A percentile compares a stretch with the other conserved stretches of the same genome.
These are phyloP conservation scores for Penicillium sp. DNA, from an alignment of 2,329 filamentous ascomycete genomes.

Conservation along the genomic window DNA sequence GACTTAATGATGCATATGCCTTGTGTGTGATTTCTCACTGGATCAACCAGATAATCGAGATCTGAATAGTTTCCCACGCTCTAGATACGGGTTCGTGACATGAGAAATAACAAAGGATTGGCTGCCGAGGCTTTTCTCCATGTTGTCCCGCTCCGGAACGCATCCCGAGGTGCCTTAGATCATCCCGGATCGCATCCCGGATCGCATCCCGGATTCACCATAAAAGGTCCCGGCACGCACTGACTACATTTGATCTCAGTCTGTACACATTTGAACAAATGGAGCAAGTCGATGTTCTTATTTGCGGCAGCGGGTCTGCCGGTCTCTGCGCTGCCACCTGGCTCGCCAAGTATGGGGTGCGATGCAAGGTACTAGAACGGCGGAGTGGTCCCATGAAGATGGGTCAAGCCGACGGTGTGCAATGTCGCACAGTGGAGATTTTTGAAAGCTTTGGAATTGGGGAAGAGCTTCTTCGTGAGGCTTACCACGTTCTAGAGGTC, in stretches of 20 bases:
- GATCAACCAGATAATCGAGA: background rate
- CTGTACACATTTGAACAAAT: background rate
- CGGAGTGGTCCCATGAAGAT: constrained; percentile 55
- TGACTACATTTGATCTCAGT: background rate
- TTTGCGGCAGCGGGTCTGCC: constrained; percentile 62
- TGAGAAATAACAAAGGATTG: background rate
- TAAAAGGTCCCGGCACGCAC: constrained; percentile 4
- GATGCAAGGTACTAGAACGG: constrained; percentile 59
- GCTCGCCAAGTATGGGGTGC: constrained; percentile 59
- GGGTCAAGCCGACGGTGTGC: constrained; percentile 65
- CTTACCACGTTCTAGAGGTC: constrained; percentile 59
- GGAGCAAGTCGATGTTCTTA: constrained; percentile 55
- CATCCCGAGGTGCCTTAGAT: constrained; percentile 17
- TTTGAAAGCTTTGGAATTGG: constrained; percentile 60
- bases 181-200: constrained; percentile 20
- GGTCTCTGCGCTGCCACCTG: constrained; percentile 62
- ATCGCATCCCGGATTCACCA: constrained; percentile 15
- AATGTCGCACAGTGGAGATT: constrained; percentile 62
- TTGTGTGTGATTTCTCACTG: background rate
- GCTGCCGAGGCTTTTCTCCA: background rate
- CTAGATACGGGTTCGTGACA: background rate
- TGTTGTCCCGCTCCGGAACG: constrained; percentile 5
- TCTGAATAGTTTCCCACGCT: background rate
- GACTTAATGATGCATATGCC: constrained; percentile 32
- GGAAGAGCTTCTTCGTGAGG: constrained; percentile 56